Percentiles rank a stretch among this genome's conserved stretches.
phyloP scores from a whole-genome alignment of 345 rosid species.

The Luvunga scandens region DNA sequence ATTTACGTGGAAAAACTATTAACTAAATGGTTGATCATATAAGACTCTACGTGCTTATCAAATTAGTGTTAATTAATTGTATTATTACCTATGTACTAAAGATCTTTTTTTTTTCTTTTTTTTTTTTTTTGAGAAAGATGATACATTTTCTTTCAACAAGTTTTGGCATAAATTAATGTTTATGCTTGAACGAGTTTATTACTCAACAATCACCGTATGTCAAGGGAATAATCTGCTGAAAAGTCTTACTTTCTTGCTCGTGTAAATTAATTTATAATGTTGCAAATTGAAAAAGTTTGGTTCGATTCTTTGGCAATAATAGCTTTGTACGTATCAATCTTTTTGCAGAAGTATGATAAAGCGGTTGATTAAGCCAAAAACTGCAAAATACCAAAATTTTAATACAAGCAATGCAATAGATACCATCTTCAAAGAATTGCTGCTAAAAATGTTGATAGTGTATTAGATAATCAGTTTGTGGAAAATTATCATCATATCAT shows the following conservation, averaged over 20 bases:
- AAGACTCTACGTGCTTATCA: no score
- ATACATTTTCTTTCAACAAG: no score
- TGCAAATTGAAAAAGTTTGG: conserved; percentile 5
- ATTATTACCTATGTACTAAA: no score
- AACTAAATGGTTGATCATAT: no score
- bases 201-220: not conserved
- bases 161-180: not conserved
- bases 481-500: not conserved
- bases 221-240: not conserved
- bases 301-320: conserved; percentile 9
- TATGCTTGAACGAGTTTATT: not conserved
- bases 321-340: not conserved
- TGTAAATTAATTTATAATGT: not conserved
- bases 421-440: not conserved
- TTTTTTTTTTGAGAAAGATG: no score
- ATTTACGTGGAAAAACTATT: no score
- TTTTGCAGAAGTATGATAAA: not conserved
- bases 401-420: not conserved
- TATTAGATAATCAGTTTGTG: not conserved
- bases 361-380: not conserved
- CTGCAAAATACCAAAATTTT: not conserved
- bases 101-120: no score
- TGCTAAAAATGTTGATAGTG: not conserved
- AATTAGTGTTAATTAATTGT: no score
- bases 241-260: not conserved